These are phyloP conservation scores for Neofusicoccum umdonicola DNA, from an alignment of 2,329 filamentous ascomycete species.

Conservation along the genomic window DNA sequence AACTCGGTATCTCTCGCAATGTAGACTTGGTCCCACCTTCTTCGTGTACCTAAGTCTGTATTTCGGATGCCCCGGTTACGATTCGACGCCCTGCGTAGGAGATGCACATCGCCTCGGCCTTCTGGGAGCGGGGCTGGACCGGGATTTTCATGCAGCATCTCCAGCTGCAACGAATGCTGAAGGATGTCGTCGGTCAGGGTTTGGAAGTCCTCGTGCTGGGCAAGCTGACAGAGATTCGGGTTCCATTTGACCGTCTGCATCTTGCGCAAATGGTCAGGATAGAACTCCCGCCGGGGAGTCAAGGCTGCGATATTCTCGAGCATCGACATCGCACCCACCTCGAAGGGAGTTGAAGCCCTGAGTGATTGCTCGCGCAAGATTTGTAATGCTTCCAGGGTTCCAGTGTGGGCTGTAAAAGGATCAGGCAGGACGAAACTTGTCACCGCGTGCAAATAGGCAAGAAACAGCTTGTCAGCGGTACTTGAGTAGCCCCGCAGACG, in stretches of 20 bases:
- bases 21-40: slow-evolving; percentile 21
- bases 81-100: slow-evolving; percentile 30
- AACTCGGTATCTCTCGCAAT: slow-evolving; percentile 16
- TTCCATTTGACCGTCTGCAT: slow-evolving; percentile 48
- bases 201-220: slow-evolving; percentile 24
- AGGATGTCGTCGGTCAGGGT: slow-evolving; percentile 19
- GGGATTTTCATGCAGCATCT: slow-evolving; percentile 33
- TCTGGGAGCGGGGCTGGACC: slow-evolving; percentile 35
- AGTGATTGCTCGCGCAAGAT: slow-evolving; percentile 52
- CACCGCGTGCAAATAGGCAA: slow-evolving; percentile 53
- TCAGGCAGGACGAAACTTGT: slow-evolving; percentile 56
- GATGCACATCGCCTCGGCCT: slow-evolving; percentile 22
- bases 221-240: slow-evolving; percentile 30
- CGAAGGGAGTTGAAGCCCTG: slow-evolving; percentile 46
- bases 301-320: slow-evolving; percentile 30
- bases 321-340: slow-evolving; percentile 18
- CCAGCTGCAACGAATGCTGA: slow-evolving; percentile 22
- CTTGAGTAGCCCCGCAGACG: background rate
- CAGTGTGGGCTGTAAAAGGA: slow-evolving; percentile 48
- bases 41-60: slow-evolving; percentile 33
- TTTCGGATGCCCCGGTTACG: slow-evolving; percentile 31
- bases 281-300: slow-evolving; percentile 41
- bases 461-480: slow-evolving; percentile 48
- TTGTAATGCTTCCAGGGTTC: slow-evolving; percentile 53
- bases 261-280: slow-evolving; percentile 39